A percentile compares a stretch with the other conserved stretches of the same genome.
These are phyloP conservation scores for Terana coerulea DNA, from an alignment of 768 basidiomycete genomes.

Conservation along the genomic window DNA sequence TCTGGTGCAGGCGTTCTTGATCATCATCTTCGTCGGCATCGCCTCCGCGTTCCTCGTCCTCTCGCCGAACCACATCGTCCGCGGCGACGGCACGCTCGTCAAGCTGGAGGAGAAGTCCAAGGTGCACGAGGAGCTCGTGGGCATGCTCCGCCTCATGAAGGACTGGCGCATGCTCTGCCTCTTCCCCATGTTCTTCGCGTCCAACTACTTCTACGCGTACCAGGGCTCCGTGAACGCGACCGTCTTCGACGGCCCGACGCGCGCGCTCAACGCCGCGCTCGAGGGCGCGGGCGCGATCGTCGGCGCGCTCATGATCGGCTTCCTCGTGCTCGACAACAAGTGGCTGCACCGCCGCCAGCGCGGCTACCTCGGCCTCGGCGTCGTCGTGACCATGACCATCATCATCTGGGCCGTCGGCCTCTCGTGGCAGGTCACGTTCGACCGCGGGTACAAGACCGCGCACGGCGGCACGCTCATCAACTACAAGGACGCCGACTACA, in stretches of 20 bases:
- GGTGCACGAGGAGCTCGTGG: slow-evolving; percentile 26
- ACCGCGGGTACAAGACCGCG: slow-evolving; percentile 18
- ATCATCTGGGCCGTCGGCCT: slow-evolving; percentile 37
- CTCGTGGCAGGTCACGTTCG: slow-evolving; percentile 38
- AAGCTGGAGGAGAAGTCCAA: slow-evolving; percentile 30
- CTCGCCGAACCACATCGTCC: slow-evolving; percentile 33
- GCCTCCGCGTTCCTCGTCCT: slow-evolving; percentile 34
- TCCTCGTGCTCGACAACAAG: slow-evolving; percentile 34
- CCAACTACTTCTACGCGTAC: slow-evolving; percentile 45
- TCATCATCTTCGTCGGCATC: slow-evolving; percentile 42
- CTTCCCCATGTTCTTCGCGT: slow-evolving; percentile 41
- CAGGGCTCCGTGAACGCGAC: slow-evolving; percentile 38
- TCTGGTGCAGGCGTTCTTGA: slow-evolving; percentile 31
- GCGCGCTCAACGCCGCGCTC: slow-evolving; percentile 38
- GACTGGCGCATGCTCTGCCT: slow-evolving; percentile 39
- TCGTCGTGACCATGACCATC: slow-evolving; percentile 29
- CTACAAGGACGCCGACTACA: slow-evolving; percentile 31
- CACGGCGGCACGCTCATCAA: slow-evolving; percentile 20
- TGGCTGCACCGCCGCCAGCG: slow-evolving; percentile 33
- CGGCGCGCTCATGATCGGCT: slow-evolving; percentile 40
- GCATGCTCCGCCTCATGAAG: slow-evolving; percentile 31
- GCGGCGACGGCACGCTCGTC: slow-evolving; percentile 39
- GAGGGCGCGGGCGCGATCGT: slow-evolving; percentile 38
- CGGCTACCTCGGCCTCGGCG: slow-evolving; percentile 33
- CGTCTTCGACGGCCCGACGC: slow-evolving; percentile 40